Evolutionary conservation across 1,284 basidiomycete genomes (phyloP).

Genomic region (Apiotrichum brassicae): DNA sequence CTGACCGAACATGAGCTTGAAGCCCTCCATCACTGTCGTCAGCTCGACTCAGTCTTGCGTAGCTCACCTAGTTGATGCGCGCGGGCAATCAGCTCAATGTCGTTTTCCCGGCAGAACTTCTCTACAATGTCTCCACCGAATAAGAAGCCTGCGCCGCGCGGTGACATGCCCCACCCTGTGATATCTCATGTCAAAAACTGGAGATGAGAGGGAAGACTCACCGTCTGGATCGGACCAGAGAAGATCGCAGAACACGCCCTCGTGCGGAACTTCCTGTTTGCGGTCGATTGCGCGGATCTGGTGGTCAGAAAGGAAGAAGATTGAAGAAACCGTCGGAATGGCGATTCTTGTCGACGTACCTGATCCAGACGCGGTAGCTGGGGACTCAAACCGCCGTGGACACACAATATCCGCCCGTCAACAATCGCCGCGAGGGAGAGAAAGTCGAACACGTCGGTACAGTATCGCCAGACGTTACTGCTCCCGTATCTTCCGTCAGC

Average conservation of each 20-base stretch:
- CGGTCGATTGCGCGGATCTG: slow-evolving; percentile 93
- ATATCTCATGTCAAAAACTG: slow-evolving; percentile 56
- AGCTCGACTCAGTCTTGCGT: neutral
- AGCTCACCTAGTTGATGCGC: slow-evolving; percentile 74
- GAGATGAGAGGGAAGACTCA: slow-evolving; percentile 39
- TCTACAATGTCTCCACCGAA: slow-evolving; percentile 92
- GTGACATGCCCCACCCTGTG: slow-evolving; percentile 90
- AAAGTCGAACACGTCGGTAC: slow-evolving; percentile 98
- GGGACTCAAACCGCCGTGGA: slow-evolving; percentile 89
- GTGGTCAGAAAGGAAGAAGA: slow-evolving; percentile 8
- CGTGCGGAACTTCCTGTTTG: slow-evolving; percentile 98
- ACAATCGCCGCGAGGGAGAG: slow-evolving; percentile 89
- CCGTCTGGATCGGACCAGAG: slow-evolving; percentile 99
- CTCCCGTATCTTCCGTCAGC: slow-evolving; percentile 60
- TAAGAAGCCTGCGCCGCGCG: slow-evolving; percentile 88
- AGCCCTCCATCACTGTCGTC: slow-evolving; percentile 81
- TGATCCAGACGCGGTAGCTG: slow-evolving; percentile 77
- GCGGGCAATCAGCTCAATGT: slow-evolving; percentile 88
- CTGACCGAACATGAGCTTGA: slow-evolving; percentile 95
- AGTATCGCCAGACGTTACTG: slow-evolving; percentile 95
- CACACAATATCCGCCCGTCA: slow-evolving; percentile 86
- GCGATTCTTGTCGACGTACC: slow-evolving; percentile 50
- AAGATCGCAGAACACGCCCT: slow-evolving; percentile 97
- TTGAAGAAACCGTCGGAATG: too few relatives aligned
- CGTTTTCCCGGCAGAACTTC: slow-evolving; percentile 81